Evolutionary conservation across 2,329 filamentous ascomycete genomes (phyloP), one percentile per base, ranked within the genome.

Genomic region (Fusarium sp.): DNA sequence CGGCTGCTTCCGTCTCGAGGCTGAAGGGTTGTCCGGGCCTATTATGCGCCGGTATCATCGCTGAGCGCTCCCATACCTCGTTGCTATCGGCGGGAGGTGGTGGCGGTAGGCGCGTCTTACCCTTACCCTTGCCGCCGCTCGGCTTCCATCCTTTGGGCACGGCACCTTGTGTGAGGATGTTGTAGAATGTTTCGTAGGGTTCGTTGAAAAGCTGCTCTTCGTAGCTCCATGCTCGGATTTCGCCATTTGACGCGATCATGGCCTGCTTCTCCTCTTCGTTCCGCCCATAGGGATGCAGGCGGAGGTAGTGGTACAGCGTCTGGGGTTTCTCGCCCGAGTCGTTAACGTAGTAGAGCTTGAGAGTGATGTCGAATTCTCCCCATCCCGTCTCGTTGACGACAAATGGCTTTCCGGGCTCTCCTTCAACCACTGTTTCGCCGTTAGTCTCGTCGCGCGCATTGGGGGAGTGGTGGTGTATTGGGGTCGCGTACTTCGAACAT

Each of bases 201-300:
- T 99, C 96, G 81, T 97, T 98, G 85, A 99, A 99, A 54, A 98
- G 87, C 70, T 98, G 91, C 76, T 97, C 93, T 79, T 99, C 96
- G 77, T 97, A 93, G 63, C 89, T 90, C 86, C 96, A 95, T 55
- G 90, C 88, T 31, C 90, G 83, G 46, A 98, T 89, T 75, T 90
- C 85, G 70, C 82, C 87, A 81, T 81, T 87, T 79, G 82, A 87
- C 58, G 77, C 79, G 65, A 85, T 80, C 87, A 85, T 87, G 66
- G 83, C 82, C 72, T 87, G 85, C 75, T 86, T 91, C 78, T 91
- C 89, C 58, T 88, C 90, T 75, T 96, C 92, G 73, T 89, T 91
- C 62, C 93, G 86, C 14, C 93, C 93, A 79, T 95, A 99, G 3
- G 95, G 93, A 77, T 97, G 94, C 10, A 99, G 86, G 58, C 94